These are phyloP conservation scores for Nannochloropsis oceanica DNA, from an alignment of 108 stramenopile genomes.

Conservation along the genomic window DNA sequence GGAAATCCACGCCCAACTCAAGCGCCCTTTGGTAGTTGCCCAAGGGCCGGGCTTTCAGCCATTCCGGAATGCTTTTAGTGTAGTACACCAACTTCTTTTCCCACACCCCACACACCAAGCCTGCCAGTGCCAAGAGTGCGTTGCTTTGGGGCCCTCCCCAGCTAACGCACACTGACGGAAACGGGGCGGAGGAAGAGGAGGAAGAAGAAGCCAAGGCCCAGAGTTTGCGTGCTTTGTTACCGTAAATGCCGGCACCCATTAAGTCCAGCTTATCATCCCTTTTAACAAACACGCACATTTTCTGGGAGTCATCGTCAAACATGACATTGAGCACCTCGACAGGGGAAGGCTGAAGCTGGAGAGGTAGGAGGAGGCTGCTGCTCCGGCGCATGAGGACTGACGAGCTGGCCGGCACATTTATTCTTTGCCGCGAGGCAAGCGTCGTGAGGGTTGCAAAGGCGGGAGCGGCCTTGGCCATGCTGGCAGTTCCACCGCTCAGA, in stretches of 20 bases:
- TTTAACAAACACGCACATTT: slow-evolving; percentile 12
- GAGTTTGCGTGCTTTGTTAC: slow-evolving; percentile 29
- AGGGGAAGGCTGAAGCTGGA: not conserved
- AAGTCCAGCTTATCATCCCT: slow-evolving; percentile 29
- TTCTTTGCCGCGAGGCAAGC: too few species aligned
- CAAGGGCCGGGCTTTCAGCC: slow-evolving; percentile 56
- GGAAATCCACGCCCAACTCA: slow-evolving; percentile 62
- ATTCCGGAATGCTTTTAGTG: slow-evolving; percentile 66
- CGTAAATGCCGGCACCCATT: slow-evolving; percentile 10
- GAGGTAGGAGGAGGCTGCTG: not conserved
- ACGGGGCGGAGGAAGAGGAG: not conserved
- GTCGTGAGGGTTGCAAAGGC: too few species aligned
- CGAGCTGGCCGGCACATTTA: too few species aligned
- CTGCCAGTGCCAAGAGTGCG: slow-evolving; percentile 78
- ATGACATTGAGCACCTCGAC: not conserved
- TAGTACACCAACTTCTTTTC: slow-evolving; percentile 62
- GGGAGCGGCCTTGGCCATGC: too few species aligned
- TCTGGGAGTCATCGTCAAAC: not conserved
- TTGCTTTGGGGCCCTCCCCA: slow-evolving; percentile 82
- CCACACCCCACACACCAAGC: slow-evolving; percentile 37
- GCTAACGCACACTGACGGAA: slow-evolving; percentile 46
- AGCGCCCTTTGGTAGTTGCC: slow-evolving; percentile 66
- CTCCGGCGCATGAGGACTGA: too few species aligned
- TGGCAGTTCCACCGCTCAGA: too few species aligned
- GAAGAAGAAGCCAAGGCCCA: not conserved